A percentile compares a stretch with the other conserved stretches of the same genome.
Conservation (phyloP, 2,329 filamentous ascomycete genomes). For the Verruconis gallopava region DNA sequence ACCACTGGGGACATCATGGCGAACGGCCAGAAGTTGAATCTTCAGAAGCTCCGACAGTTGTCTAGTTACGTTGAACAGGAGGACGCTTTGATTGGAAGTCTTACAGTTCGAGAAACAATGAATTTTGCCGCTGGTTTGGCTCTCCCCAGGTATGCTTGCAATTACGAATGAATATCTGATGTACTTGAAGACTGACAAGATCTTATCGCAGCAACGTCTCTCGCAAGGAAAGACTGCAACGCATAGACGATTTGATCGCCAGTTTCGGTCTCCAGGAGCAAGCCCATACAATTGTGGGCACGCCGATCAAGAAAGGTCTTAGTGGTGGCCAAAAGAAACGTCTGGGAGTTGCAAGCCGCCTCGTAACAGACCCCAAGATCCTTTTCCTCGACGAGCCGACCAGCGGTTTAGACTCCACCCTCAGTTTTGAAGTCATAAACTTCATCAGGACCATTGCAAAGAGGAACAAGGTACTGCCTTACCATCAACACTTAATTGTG, state of each 20-base stretch:
- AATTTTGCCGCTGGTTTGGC: too few species aligned
- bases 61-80: constrained; percentile 79
- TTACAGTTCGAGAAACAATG: constrained; percentile 71
- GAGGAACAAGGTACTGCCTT: constrained; percentile 8
- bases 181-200: not conserved
- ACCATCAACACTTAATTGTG: not conserved
- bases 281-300: constrained; percentile 61
- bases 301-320: constrained; percentile 69
- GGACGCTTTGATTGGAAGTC: constrained; percentile 66
- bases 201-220: constrained; percentile 31
- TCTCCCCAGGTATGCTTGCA: constrained; percentile 28
- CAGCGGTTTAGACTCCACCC: constrained; percentile 43
- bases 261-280: constrained; percentile 63
- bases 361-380: constrained; percentile 70
- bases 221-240: constrained; percentile 47
- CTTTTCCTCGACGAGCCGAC: constrained; percentile 68
- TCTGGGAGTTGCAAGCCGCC: constrained; percentile 64
- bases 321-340: constrained; percentile 76
- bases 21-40: constrained; percentile 47
- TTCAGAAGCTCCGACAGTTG: constrained; percentile 47
- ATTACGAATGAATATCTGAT: not conserved
- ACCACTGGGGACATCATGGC: constrained; percentile 44
- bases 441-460: constrained; percentile 9
- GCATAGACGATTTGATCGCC: constrained; percentile 53
- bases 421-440: constrained; percentile 10